Percentiles rank a stretch among this genome's conserved stretches.
Evolutionary conservation across 768 basidiomycete species (phyloP).

Genomic region (Phanerochaete carnosa): DNA sequence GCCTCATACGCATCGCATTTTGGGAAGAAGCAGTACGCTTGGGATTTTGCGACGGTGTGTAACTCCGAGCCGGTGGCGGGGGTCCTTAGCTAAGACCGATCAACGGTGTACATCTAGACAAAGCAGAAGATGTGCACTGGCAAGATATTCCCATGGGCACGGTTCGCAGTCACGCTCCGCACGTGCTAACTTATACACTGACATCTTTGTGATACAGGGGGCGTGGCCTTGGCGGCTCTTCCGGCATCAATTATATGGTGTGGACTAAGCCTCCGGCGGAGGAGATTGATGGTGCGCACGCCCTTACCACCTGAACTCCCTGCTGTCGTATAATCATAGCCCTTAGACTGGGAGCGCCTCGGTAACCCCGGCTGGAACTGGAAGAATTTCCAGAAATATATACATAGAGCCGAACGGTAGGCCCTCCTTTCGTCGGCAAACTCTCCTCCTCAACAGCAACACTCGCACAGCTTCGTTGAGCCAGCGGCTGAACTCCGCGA

Average conservation of each 20-base stretch:
- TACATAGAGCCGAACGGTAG: constrained; percentile 18
- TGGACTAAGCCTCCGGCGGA: constrained; percentile 18
- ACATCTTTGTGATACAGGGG: constrained; percentile 8
- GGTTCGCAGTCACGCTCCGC: constrained; percentile 1
- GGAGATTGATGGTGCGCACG: constrained; percentile 20
- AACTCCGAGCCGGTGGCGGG: neutral
- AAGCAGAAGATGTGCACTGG: neutral
- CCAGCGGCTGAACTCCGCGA: constrained; percentile 9
- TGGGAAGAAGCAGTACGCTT: constrained; percentile 16
- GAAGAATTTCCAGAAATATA: constrained; percentile 21
- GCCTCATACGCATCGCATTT: neutral
- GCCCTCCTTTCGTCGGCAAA: neutral
- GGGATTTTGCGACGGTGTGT: constrained; percentile 19
- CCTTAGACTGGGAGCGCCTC: constrained; percentile 11
- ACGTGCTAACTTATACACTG: neutral
- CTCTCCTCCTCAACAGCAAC: too few species aligned
- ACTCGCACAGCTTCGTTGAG: constrained; percentile 10
- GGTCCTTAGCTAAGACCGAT: too few species aligned
- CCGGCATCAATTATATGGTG: constrained; percentile 20
- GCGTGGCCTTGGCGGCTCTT: constrained; percentile 24
- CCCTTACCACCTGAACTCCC: neutral
- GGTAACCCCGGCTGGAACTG: constrained; percentile 27
- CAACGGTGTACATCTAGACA: neutral
- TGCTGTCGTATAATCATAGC: neutral
- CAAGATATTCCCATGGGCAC: neutral